These are phyloP conservation scores for Articulospora tetracladia DNA, from an alignment of 495 filamentous ascomycete genomes.

Conservation along the genomic window DNA sequence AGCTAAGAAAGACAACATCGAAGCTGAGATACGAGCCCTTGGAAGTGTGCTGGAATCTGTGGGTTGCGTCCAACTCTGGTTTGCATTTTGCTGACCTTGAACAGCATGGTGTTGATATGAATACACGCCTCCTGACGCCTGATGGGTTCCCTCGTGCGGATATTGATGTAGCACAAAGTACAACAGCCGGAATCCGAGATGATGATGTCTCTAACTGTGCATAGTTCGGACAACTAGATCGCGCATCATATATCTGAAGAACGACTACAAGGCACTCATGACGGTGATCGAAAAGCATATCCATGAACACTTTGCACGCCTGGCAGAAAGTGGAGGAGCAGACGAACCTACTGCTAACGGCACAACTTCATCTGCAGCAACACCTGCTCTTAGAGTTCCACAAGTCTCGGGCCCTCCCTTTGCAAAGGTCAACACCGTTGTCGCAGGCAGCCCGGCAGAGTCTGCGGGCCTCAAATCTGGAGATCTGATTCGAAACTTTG, in stretches of 20 bases:
- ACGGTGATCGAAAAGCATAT: slow-evolving; percentile 72
- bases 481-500: slow-evolving; percentile 83
- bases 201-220: not conserved
- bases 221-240: slow-evolving; percentile 85
- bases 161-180: slow-evolving; percentile 94
- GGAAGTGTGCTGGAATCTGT: slow-evolving; percentile 86
- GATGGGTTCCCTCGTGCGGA: slow-evolving; percentile 94
- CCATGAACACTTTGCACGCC: slow-evolving; percentile 68
- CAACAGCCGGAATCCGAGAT: not conserved
- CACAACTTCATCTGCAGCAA: slow-evolving; percentile 24
- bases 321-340: slow-evolving; percentile 13
- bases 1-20: slow-evolving; percentile 73
- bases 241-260: slow-evolving; percentile 82
- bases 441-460: slow-evolving; percentile 73
- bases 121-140: slow-evolving; percentile 77
- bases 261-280: slow-evolving; percentile 93
- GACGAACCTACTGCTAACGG: slow-evolving; percentile 6
- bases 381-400: slow-evolving; percentile 22
- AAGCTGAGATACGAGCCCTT: slow-evolving; percentile 79
- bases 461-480: slow-evolving; percentile 77
- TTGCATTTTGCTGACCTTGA: slow-evolving; percentile 12
- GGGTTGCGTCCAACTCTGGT: slow-evolving; percentile 28
- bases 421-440: slow-evolving; percentile 85
- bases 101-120: slow-evolving; percentile 92
- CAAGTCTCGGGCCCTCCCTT: slow-evolving; percentile 65